Evolutionary conservation across 371 early-diverging fungal species (phyloP), one percentile per base, ranked within the genome.

Genomic region (Syncephalastrum contaminatum): DNA sequence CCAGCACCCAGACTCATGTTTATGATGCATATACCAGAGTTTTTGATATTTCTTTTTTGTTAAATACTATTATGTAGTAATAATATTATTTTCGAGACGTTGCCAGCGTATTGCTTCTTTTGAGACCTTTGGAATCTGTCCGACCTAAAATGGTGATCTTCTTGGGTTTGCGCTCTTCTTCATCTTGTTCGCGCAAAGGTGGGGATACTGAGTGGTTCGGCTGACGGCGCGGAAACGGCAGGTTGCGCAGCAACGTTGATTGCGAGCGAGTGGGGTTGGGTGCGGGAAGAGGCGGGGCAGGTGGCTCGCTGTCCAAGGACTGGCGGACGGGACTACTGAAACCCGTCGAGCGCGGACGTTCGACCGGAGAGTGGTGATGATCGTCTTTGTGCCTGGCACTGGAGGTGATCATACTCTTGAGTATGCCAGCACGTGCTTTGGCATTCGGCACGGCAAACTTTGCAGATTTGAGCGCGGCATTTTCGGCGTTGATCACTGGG

Each of bases 401-500:
- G 8, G 36, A 30, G 36, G 36, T 12, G 36, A 30, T 30, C 36
- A 46, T 16, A 30, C 59, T 69, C 8, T 63, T 63, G 14, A 84
- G 41, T 30, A 82, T 69, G 1, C 80, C 75, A 15, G 68, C 59
- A 7, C 83, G 67, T 4, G 85, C 83, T 54, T 82, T 70, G 18
- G 67, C 68, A 51, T 81, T 82, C 19, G 82, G 83, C 5, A 74
- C 62, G 14, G 68, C 64, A 49, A 85, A 67, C 44, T 75, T 75
- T 4, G 89, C 90, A 12, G 92, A 85, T 61, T 85, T 85, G 39
- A 85, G 74, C 0, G 90, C 83, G 14, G 92, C 88, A 64, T 86
- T 86, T 65, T 90, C 90, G 18, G 83, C 92, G 63, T 88, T 89
- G 36, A 91, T 80, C 58, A 88, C 88, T 76, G 58, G 13, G 12